Conservation (phyloP, 2,329 filamentous ascomycete species). For the Cordyceps tenuipes region DNA sequence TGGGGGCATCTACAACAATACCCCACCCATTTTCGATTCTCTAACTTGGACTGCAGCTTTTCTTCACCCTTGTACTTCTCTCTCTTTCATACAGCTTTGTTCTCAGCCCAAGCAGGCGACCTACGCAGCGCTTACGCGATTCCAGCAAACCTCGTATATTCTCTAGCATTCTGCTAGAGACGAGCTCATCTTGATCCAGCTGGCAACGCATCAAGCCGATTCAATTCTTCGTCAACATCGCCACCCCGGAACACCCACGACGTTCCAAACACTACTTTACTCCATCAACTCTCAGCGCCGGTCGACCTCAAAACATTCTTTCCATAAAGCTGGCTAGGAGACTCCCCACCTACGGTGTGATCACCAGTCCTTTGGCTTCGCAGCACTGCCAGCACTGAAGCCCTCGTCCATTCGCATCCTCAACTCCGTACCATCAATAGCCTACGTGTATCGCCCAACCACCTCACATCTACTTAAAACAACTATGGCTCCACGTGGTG, state of each 20-base stretch:
- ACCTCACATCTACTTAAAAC: slow-evolving; percentile 12
- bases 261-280: neutral
- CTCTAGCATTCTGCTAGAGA: neutral
- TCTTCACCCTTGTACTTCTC: slow-evolving; percentile 2
- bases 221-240: neutral
- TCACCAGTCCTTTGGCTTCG: neutral
- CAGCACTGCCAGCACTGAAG: neutral
- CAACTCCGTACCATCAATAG: neutral
- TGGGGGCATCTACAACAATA: slow-evolving; percentile 4
- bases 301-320: neutral
- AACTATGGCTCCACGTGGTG: slow-evolving; percentile 17
- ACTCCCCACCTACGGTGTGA: neutral
- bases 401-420: neutral
- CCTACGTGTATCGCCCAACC: slow-evolving; percentile 5
- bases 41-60: neutral
- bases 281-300: neutral
- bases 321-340: neutral
- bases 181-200: neutral
- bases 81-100: neutral
- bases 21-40: neutral
- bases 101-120: neutral
- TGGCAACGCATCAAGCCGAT: neutral
- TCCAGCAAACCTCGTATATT: neutral
- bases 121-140: neutral
- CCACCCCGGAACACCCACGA: neutral